Percentiles rank a stretch among this genome's conserved stretches.
Evolutionary conservation across 2,329 filamentous ascomycete genomes (phyloP).

Genomic region (Akanthomyces muscarius): DNA sequence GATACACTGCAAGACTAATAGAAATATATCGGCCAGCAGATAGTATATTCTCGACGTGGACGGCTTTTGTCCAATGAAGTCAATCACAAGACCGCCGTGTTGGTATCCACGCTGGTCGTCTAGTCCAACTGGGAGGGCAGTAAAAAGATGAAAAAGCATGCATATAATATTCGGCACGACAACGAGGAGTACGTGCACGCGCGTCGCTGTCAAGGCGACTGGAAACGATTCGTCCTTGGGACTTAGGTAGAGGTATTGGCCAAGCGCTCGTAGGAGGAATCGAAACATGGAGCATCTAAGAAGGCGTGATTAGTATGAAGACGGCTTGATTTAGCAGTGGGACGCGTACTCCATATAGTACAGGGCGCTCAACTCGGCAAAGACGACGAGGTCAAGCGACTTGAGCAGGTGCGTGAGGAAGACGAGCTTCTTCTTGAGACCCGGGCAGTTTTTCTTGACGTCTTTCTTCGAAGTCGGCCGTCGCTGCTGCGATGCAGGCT

Average conservation of each 20-base stretch:
- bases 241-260: constrained; percentile 61
- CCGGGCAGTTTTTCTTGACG: constrained; percentile 35
- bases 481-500: constrained; percentile 19
- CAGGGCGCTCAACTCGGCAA: constrained; percentile 59
- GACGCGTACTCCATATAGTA: constrained; percentile 65
- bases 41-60: constrained; percentile 54
- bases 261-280: constrained; percentile 53
- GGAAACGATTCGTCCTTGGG: constrained; percentile 56
- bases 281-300: constrained; percentile 61
- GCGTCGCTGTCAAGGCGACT: constrained; percentile 52
- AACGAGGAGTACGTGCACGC: constrained; percentile 55
- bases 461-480: constrained; percentile 35
- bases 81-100: constrained; percentile 63
- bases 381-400: constrained; percentile 59
- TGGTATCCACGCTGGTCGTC: constrained; percentile 62
- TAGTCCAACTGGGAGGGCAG: constrained; percentile 51
- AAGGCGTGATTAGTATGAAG: background rate
- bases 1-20: constrained; percentile 56
- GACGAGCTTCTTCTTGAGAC: constrained; percentile 54
- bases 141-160: constrained; percentile 55
- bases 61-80: constrained; percentile 64
- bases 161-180: constrained; percentile 57
- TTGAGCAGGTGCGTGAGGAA: constrained; percentile 58
- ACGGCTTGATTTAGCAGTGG: background rate
- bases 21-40: constrained; percentile 51